These are phyloP conservation scores for Aureobasidium sp. DNA, from an alignment of 2,329 filamentous ascomycete genomes.

Conservation along the genomic window DNA sequence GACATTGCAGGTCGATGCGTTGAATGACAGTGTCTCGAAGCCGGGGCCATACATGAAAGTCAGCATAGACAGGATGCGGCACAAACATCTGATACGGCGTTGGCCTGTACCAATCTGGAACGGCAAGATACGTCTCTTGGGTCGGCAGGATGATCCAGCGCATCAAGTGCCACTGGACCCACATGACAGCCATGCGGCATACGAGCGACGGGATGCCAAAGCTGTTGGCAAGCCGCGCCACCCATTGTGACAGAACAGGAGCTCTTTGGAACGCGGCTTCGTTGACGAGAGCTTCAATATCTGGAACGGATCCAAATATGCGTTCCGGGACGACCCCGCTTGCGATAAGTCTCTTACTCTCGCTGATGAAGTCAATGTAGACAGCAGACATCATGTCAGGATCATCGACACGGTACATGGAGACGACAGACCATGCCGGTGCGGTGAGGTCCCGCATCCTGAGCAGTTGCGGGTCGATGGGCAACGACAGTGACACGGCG, in stretches of 20 bases:
- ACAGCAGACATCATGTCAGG: conserved; percentile 6
- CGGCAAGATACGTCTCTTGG: conserved; percentile 64
- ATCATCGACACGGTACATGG: neutral
- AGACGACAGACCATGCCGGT: conserved; percentile 10
- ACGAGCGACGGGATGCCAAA: neutral
- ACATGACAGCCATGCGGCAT: conserved; percentile 11
- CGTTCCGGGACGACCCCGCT: neutral
- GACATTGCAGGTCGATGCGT: conserved; percentile 4
- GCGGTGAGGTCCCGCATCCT: neutral
- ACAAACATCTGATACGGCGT: conserved; percentile 55
- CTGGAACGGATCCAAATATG: neutral
- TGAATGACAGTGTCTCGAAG: conserved; percentile 11
- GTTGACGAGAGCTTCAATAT: neutral
- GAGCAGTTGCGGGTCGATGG: neutral
- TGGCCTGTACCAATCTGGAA: conserved; percentile 66
- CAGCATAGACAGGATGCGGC: conserved; percentile 49
- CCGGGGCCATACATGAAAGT: conserved; percentile 14
- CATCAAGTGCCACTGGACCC: conserved; percentile 47
- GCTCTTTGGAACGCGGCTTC: neutral
- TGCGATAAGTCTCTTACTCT: neutral
- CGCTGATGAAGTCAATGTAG: conserved; percentile 5
- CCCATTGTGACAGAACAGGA: neutral
- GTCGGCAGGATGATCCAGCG: conserved; percentile 71
- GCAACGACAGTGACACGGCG: neutral
- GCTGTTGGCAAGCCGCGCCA: conserved; percentile 11